Conservation (phyloP, 1,139 yeast species). For the Magnusiomyces ingens region DNA sequence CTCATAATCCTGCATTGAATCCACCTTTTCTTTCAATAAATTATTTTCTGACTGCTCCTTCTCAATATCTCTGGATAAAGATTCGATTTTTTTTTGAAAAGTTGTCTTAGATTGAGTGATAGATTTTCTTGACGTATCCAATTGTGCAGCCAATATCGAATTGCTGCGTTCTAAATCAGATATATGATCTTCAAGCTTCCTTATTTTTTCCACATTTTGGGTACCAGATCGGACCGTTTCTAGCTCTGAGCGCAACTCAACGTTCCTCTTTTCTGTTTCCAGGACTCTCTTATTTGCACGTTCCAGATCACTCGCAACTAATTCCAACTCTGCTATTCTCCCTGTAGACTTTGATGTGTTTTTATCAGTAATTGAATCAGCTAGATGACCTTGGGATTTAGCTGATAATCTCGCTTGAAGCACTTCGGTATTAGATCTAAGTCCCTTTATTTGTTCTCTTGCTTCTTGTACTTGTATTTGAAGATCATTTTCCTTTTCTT, state of each 20-base stretch:
- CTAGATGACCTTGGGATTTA: slow-evolving; percentile 21
- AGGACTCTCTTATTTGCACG: slow-evolving; percentile 58
- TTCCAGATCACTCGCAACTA: slow-evolving; percentile 69
- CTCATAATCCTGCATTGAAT: slow-evolving; percentile 72
- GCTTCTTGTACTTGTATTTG: slow-evolving; percentile 38
- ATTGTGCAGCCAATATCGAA: slow-evolving; percentile 53
- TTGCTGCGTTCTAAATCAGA: slow-evolving; percentile 43
- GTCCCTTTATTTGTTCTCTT: slow-evolving; percentile 29
- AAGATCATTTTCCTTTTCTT: slow-evolving; percentile 44
- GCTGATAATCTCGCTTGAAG: slow-evolving; percentile 27
- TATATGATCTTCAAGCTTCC: slow-evolving; percentile 26
- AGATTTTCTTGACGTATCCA: slow-evolving; percentile 37
- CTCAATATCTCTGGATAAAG: slow-evolving; percentile 41
- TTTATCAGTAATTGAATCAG: slow-evolving; percentile 17
- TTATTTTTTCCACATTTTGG: slow-evolving; percentile 44
- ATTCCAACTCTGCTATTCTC: slow-evolving; percentile 50
- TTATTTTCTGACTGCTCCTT: slow-evolving; percentile 47
- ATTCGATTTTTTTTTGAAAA: slow-evolving; percentile 34
- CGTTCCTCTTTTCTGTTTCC: slow-evolving; percentile 73
- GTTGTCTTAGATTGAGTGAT: slow-evolving; percentile 10
- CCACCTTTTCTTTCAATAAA: slow-evolving; percentile 50
- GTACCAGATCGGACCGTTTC: slow-evolving; percentile 45
- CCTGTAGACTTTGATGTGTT: slow-evolving; percentile 23
- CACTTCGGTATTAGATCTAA: slow-evolving; percentile 24
- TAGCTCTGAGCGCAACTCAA: slow-evolving; percentile 60